These are phyloP conservation scores for Chlamydomonas urium DNA, from an alignment of 139 green algal species.

Conservation along the genomic window DNA sequence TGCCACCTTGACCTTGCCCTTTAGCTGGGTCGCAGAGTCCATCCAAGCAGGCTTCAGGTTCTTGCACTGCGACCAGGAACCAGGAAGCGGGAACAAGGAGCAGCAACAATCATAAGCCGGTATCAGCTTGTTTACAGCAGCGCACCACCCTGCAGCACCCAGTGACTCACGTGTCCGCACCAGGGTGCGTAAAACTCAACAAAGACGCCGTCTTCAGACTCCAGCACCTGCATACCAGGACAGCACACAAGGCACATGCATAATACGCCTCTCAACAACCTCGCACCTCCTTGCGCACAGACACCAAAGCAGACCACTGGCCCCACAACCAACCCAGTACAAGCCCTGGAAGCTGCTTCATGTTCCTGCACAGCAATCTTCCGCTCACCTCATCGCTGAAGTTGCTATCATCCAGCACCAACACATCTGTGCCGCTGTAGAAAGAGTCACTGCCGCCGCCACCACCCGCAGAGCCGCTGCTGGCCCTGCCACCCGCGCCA, in stretches of 20 bases:
- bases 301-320: too few relatives aligned
- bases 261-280: too few relatives aligned
- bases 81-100: too few relatives aligned
- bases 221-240: constrained; percentile 6
- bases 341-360: too few relatives aligned
- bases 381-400: constrained; percentile 73
- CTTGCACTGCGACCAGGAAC: too few relatives aligned
- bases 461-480: constrained; percentile 3
- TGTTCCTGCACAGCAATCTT: too few relatives aligned
- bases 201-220: constrained; percentile 29
- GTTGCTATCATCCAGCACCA: constrained; percentile 64
- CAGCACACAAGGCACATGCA: too few relatives aligned
- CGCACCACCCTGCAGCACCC: not conserved
- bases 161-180: constrained; percentile 30
- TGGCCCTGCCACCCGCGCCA: constrained; percentile 12
- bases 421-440: constrained; percentile 62
- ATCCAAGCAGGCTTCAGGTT: constrained; percentile 75
- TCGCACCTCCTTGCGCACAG: too few relatives aligned
- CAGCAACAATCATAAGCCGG: too few relatives aligned
- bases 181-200: constrained; percentile 57
- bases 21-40: constrained; percentile 51
- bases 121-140: not conserved
- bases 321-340: too few relatives aligned
- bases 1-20: constrained; percentile 68
- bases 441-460: constrained; percentile 33